These are phyloP conservation scores for Backusella sp. DNA, from an alignment of 192 early-diverging fungal genomes.

Conservation along the genomic window DNA sequence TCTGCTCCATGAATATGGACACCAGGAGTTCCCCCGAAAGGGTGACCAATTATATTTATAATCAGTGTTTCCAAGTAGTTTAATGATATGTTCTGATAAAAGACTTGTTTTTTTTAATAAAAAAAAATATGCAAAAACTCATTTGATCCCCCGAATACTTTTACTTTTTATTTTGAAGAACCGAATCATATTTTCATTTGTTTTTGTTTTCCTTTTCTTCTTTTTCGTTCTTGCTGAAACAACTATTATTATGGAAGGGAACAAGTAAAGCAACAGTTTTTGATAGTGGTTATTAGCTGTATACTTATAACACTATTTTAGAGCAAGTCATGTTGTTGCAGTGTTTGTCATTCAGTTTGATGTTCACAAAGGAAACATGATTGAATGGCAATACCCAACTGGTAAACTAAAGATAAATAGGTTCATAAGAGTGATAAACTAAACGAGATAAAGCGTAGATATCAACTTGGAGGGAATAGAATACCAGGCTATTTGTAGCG, in stretches of 20 bases:
- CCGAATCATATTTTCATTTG: constrained; percentile 1
- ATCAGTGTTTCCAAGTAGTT: too few species aligned
- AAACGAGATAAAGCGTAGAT: constrained; percentile 31
- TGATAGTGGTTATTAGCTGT: background rate
- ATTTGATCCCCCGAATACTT: background rate
- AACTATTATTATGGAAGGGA: background rate
- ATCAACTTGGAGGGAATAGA: constrained; percentile 47
- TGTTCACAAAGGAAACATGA: constrained; percentile 47
- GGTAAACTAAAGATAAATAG: constrained; percentile 17
- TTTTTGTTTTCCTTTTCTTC: background rate
- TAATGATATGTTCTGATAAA: too few species aligned
- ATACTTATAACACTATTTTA: background rate
- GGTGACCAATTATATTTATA: too few species aligned
- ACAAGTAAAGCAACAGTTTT: background rate
- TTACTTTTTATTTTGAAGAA: background rate
- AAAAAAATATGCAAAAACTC: background rate
- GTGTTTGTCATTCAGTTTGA: constrained; percentile 55
- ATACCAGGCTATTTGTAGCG: constrained; percentile 55
- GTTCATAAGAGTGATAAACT: background rate
- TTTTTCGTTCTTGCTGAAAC: background rate
- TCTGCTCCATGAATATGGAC: too few species aligned
- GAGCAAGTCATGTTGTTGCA: constrained; percentile 37
- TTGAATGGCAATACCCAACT: constrained; percentile 53
- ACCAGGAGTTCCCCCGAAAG: too few species aligned
- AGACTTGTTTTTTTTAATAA: background rate